Percentiles rank a stretch among this genome's conserved stretches.
These are phyloP conservation scores for Monilinia laxa DNA, from an alignment of 2,329 filamentous ascomycete species.

Conservation along the genomic window DNA sequence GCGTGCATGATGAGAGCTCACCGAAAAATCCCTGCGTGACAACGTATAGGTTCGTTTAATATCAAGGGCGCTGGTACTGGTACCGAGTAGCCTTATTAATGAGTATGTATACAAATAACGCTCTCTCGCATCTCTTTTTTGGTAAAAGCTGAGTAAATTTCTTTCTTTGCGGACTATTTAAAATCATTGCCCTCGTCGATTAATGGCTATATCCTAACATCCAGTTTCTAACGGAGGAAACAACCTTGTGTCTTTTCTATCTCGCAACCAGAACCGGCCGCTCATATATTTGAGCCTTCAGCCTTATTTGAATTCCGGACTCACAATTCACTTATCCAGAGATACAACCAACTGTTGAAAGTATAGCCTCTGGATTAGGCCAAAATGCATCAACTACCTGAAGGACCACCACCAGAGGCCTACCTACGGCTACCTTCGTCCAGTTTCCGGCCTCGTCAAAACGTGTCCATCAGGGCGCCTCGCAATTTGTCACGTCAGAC, in stretches of 20 bases:
- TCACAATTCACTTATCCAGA: not conserved
- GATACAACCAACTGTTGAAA: not conserved
- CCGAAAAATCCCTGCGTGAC: constrained; percentile 8
- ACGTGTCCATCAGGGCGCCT: not conserved
- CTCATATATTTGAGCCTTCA: constrained; percentile 7
- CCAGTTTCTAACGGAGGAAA: not conserved
- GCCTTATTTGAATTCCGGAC: not conserved
- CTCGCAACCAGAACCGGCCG: not conserved
- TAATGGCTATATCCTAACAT: not conserved
- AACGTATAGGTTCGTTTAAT: constrained; percentile 6
- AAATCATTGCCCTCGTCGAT: not conserved
- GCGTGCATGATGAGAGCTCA: constrained; percentile 7
- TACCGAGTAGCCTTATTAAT: not conserved
- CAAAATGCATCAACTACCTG: constrained; percentile 3
- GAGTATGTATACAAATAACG: not conserved
- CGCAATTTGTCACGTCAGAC: constrained; percentile 21
- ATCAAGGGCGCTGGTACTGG: not conserved
- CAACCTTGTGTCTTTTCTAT: not conserved
- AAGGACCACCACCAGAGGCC: not conserved
- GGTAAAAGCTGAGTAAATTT: not conserved
- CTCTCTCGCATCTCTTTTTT: not conserved
- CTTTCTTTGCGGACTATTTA: not conserved
- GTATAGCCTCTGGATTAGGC: not conserved
- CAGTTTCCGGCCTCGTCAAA: not conserved
- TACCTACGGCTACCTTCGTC: constrained; percentile 12